These are phyloP conservation scores for Biscogniauxia sp. DNA, from an alignment of 2,329 filamentous ascomycete species.

Conservation along the genomic window DNA sequence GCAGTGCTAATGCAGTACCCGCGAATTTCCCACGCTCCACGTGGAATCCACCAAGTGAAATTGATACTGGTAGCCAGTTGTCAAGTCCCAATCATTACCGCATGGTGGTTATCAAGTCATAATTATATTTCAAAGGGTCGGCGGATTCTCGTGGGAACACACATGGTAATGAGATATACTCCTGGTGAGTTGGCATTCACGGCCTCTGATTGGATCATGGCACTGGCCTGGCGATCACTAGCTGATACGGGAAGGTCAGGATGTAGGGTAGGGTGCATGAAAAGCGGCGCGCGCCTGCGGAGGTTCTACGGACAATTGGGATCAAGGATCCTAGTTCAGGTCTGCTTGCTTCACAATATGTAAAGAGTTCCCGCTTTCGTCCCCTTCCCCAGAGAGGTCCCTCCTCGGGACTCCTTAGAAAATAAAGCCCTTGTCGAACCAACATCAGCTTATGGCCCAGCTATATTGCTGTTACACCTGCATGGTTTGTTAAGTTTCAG, in stretches of 20 bases:
- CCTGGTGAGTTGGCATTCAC: not conserved
- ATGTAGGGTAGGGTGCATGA: constrained; percentile 19
- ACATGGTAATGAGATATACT: not conserved
- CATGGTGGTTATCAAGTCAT: not conserved
- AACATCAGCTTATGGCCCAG: constrained; percentile 9
- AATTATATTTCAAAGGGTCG: not conserved
- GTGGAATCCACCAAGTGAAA: not conserved
- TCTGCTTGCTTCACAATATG: not conserved
- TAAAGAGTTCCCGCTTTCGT: not conserved
- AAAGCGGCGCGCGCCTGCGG: constrained; percentile 20
- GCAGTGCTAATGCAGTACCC: too few relatives aligned
- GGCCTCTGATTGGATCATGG: not conserved
- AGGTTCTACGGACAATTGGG: constrained; percentile 21
- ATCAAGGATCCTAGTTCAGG: constrained; percentile 11
- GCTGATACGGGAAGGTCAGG: constrained; percentile 13
- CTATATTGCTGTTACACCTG: constrained; percentile 12
- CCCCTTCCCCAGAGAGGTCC: constrained; percentile 12
- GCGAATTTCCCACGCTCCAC: too few relatives aligned
- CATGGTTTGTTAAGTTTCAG: constrained; percentile 18
- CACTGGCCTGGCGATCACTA: not conserved
- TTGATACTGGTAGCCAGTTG: too few relatives aligned
- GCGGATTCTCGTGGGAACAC: not conserved
- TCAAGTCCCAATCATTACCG: not conserved
- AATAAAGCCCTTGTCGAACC: constrained; percentile 19
- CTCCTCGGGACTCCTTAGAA: constrained; percentile 17